phyloP scores from a whole-genome alignment of 768 basidiomycete genomes.

The Suillus variegatus region DNA sequence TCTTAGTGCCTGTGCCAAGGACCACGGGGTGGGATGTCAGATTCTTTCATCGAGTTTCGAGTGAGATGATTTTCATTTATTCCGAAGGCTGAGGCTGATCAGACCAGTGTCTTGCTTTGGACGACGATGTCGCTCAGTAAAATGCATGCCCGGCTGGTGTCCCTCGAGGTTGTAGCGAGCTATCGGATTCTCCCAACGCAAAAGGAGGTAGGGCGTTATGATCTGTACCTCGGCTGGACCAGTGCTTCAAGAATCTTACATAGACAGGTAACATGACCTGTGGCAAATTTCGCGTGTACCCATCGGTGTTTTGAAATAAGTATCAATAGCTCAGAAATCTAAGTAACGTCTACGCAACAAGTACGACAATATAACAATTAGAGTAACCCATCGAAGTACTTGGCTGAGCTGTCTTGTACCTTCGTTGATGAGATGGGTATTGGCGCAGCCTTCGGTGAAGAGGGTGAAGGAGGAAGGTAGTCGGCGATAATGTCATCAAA shows the following conservation, averaged over 20 bases:
- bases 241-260: not conserved
- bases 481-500: conserved; percentile 79
- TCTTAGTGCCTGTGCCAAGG: conserved; percentile 71
- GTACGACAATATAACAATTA: conserved; percentile 15
- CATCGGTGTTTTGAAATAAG: not conserved
- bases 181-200: not conserved
- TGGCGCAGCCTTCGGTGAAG: conserved; percentile 15
- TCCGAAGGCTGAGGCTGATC: conserved; percentile 14
- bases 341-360: conserved; percentile 6
- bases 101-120: conserved; percentile 31
- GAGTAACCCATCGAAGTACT: conserved; percentile 46
- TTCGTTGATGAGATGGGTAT: conserved; percentile 9
- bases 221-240: not conserved
- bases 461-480: conserved; percentile 52
- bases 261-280: not conserved
- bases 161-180: not conserved
- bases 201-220: not conserved
- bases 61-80: conserved; percentile 45
- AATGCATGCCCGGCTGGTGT: not conserved
- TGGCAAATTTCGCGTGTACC: not conserved
- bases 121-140: conserved; percentile 26
- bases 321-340: conserved; percentile 1
- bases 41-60: conserved; percentile 86
- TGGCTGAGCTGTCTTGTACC: conserved; percentile 24
- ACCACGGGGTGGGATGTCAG: conserved; percentile 40